Base-by-base conservation (phyloP, 2,329 filamentous ascomycete species). In the Ambrosiella cleistominuta region DNA sequence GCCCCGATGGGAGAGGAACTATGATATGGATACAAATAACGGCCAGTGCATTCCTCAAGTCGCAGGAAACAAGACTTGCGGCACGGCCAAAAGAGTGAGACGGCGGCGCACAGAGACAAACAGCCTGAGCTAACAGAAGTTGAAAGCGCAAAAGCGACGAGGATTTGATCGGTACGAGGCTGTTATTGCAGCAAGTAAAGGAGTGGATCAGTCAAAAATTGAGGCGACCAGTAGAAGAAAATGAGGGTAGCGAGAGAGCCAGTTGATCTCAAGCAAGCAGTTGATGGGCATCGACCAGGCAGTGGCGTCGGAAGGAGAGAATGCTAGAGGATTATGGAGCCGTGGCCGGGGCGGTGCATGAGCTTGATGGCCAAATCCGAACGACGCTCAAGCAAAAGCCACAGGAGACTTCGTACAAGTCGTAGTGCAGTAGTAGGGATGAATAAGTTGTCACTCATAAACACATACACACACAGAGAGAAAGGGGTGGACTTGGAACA, bases 1-100 rank as follows among this genome's bases (percentile, higher is more conserved):
- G 39, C 15, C 27, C 19, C 5, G 17, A 9, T 47, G 36, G 54
- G 8, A 12, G 54, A 15, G 8, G 40, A 35, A 40, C 36, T 39
- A 27, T 58, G 50, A 54, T 58, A 58, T 58, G 57, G 27, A 58
- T 58, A 58, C 47, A 60, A 53, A 50, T 39, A 37, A 44, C 15
- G 50, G 57, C 38, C 7, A 37, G 44, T 57, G 58, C 49, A 60
- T 57, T 60, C 58, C 58, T 54, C 38, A 57, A 49, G 54, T 55
- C 15, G 13, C 37, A 40, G 44, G 44, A 40, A 59, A 38, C 38
- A 50, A 55, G 38, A 40, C 37, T 35, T 45, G 42, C 36, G 35
- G 42, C 47, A 51, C 40, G 37, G 27, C 42, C 15, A 54, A 49
- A 27, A 54, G 47, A 60, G 38, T 40, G 52, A 40, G 35, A 58